Evolutionary conservation across 148 eudicot species (phyloP), one percentile per base, ranked within the genome.

Genomic region (Oxyria digyna): DNA sequence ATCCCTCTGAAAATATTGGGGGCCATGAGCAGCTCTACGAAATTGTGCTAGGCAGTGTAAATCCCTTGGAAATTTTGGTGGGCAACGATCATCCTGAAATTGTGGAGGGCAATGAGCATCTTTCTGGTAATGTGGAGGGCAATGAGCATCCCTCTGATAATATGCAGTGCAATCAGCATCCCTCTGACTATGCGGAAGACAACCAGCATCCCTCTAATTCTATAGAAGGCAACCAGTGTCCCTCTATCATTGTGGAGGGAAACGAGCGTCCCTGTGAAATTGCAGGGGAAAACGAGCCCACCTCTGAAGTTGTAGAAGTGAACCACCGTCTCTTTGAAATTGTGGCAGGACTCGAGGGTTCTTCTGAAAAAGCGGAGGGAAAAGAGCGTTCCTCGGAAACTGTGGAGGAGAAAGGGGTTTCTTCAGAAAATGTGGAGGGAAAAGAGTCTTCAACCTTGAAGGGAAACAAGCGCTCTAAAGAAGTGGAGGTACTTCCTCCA

Each of bases 401-500:
- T 23, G 29, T 52, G 62, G 62, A 52, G 62, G 62, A 31, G 29
- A 52, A 9, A 12, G 13, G 12, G 6, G 29, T 0, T 10, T 24
- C 26, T 15, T 24, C 62, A 4, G 29, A 24, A 23, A 52, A 52
- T 24, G 15, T 52, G 62, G 62, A 52, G 62, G 62, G 31, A 29
- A 24, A 52, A 21, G 29, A 14, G 62, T 31, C 11, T 23, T 23
- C 62, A 59, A 59, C 0, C 8, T 3, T 29, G 65, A 59, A 59
- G 65, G 65, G 18, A 3, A 31, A 29, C 37, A 59, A 17, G 38
- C 18, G 37, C 18, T 59, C 65, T 6, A 59, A 59, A 59, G 37
- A 59, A 14, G 46, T 29, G 43, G 29, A 15, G 46, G 69, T 66
- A 29, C 69, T 66, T 66, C 69, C 69, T 38, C 69, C 69, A 12